Base-by-base conservation (phyloP, 345 rosid species). In the Gossypium turneri region DNA sequence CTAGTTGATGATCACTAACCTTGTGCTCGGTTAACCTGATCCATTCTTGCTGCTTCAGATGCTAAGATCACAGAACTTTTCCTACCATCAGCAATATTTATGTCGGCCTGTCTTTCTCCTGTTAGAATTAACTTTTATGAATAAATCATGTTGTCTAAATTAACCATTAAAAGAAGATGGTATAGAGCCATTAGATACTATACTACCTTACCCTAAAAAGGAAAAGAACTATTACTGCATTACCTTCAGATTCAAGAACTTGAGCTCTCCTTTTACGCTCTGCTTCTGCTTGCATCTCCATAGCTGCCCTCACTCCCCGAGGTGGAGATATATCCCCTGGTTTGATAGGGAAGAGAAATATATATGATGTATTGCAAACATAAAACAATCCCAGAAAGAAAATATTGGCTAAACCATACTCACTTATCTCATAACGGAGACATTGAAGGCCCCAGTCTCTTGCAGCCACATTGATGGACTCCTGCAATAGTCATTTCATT, bases 261-360 rank as follows among this genome's bases (percentile, higher is more conserved):
- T 88, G 97, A 75, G 98, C 97, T 84, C 98, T 87, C 85, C 83
- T 92, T 80, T 84, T 96, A 77, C 95, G 97, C 74, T 96, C 98
- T 67, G 98, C 99, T 86, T 96, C 99, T 78, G 97, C 98, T 80
- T 96, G 99, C 98, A 92, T 90, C 85, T 93, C 99, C 99, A 96
- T 96, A 77, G 99, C 99, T 75, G 76, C 87, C 80, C 89, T 86
- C 81, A 96, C 92, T 76, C 97, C 97, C 59, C 86, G 83, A 67
- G 98, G 99, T 25, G 98, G 98, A 84, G 91, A 86, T 84, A 96
- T 93, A 82, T 92, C 99, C 97, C 97, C 99, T 96, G 75, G 27
- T n/a, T 74, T 62, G 13, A 41, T 19, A 67, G 27, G 41, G 69
- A 59, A 65, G 43, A 15, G 19, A 58, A 25, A 44, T 47, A 59